A percentile compares a stretch with the other conserved stretches of the same genome.
These are phyloP conservation scores for Bacidia rubella DNA, from an alignment of 495 filamentous ascomycete genomes.

Conservation along the genomic window DNA sequence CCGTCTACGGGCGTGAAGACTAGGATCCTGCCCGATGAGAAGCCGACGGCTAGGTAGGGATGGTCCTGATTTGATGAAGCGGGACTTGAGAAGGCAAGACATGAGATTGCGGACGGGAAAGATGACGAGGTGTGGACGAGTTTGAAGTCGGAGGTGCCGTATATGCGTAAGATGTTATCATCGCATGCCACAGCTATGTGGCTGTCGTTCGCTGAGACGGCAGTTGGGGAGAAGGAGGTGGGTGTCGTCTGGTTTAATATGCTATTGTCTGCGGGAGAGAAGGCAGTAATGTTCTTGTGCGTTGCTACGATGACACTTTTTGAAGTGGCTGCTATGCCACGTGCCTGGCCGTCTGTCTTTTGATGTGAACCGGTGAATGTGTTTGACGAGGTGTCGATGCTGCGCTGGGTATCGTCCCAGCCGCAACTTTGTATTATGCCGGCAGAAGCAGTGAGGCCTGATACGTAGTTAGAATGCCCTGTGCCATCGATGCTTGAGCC, in stretches of 20 bases:
- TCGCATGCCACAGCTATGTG: slow-evolving; percentile 65
- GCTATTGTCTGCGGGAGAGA: slow-evolving; percentile 41
- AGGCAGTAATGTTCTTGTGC: slow-evolving; percentile 48
- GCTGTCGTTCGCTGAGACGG: slow-evolving; percentile 51
- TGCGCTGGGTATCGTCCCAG: slow-evolving; percentile 90
- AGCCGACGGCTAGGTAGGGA: slow-evolving; percentile 62
- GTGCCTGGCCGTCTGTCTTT: slow-evolving; percentile 48
- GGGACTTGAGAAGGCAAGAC: slow-evolving; percentile 64
- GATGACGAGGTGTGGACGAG: slow-evolving; percentile 36
- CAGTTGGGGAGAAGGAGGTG: slow-evolving; percentile 42
- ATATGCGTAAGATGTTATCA: slow-evolving; percentile 55
- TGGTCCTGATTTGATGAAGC: slow-evolving; percentile 38
- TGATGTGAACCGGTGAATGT: slow-evolving; percentile 42
- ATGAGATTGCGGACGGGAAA: slow-evolving; percentile 44
- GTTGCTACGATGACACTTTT: slow-evolving; percentile 50
- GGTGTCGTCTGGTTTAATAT: slow-evolving; percentile 29
- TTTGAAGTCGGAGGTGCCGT: slow-evolving; percentile 34
- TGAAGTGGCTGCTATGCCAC: slow-evolving; percentile 37
- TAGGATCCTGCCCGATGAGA: slow-evolving; percentile 70
- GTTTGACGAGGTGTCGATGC: slow-evolving; percentile 47
- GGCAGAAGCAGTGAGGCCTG: slow-evolving; percentile 50
- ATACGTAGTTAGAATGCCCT: slow-evolving; percentile 67
- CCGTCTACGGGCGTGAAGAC: slow-evolving; percentile 54
- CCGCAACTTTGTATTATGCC: slow-evolving; percentile 68
- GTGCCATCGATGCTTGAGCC: slow-evolving; percentile 62